These are phyloP conservation scores for Chalciporus piperatoides DNA, from an alignment of 1,284 basidiomycete species.

Conservation along the genomic window DNA sequence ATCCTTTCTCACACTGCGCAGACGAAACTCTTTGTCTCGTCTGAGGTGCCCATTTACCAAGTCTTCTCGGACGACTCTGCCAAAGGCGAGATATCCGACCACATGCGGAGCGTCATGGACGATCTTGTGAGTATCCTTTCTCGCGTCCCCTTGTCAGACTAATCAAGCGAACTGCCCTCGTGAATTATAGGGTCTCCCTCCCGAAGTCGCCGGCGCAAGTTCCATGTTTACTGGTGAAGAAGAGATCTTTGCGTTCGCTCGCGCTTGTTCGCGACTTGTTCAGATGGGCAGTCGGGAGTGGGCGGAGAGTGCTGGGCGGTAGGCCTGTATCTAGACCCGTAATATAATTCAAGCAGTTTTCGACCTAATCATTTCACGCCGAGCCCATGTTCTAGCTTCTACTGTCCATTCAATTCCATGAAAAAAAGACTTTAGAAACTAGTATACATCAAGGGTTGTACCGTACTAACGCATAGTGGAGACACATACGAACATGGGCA, in stretches of 20 bases:
- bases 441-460: slow-evolving; percentile 28
- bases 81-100: slow-evolving; percentile 56
- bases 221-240: slow-evolving; percentile 93
- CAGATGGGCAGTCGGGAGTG: slow-evolving; percentile 90
- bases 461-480: slow-evolving; percentile 21
- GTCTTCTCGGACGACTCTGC: slow-evolving; percentile 78
- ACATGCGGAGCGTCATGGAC: slow-evolving; percentile 88
- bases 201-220: slow-evolving; percentile 71
- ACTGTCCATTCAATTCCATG: slow-evolving; percentile 10
- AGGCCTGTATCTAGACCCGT: not conserved
- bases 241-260: slow-evolving; percentile 91
- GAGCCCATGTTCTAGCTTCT: not conserved
- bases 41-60: slow-evolving; percentile 84
- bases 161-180: not conserved
- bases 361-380: too few species aligned
- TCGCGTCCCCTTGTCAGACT: not conserved
- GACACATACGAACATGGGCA: slow-evolving; percentile 15
- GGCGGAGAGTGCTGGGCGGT: slow-evolving; percentile 61
- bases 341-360: too few species aligned
- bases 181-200: slow-evolving; percentile 62
- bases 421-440: slow-evolving; percentile 13
- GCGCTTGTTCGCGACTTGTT: slow-evolving; percentile 85
- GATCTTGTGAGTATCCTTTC: slow-evolving; percentile 58
- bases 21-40: slow-evolving; percentile 88
- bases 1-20: slow-evolving; percentile 27